Evolutionary conservation across 495 filamentous ascomycete species (phyloP).

Genomic region (Penicillium taxi): DNA sequence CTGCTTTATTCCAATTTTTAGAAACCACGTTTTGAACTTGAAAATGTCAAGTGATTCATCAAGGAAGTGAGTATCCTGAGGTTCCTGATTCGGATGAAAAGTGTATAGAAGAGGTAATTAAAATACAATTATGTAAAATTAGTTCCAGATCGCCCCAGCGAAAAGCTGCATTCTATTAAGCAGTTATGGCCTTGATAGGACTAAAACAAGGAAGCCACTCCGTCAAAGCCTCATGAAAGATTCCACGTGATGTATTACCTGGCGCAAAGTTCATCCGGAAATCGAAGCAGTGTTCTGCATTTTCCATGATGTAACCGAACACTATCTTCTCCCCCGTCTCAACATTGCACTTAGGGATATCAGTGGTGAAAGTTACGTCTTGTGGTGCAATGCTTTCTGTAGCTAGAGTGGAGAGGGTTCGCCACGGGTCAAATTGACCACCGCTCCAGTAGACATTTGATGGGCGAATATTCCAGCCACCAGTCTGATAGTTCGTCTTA

Average conservation of each 20-base stretch:
- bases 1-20: no score
- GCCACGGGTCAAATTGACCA: slow-evolving; percentile 54
- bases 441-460: slow-evolving; percentile 49
- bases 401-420: slow-evolving; percentile 42
- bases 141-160: no score
- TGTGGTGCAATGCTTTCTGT: slow-evolving; percentile 36
- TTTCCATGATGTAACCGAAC: slow-evolving; percentile 45
- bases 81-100: no score
- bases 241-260: slow-evolving; percentile 23
- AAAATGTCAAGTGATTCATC: no score
- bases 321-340: slow-evolving; percentile 27
- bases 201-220: slow-evolving; percentile 44
- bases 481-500: slow-evolving; percentile 36
- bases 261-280: slow-evolving; percentile 25
- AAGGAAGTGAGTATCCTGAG: no score
- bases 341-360: slow-evolving; percentile 43
- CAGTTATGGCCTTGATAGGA: no score
- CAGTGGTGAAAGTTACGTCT: slow-evolving; percentile 24
- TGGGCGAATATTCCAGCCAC: slow-evolving; percentile 52
- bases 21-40: no score
- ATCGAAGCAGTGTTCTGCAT: slow-evolving; percentile 48
- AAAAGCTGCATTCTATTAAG: no score
- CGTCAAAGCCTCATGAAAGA: slow-evolving; percentile 36
- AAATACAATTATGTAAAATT: no score
- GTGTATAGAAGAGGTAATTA: no score